Conservation (phyloP, 495 filamentous ascomycete species). For the Clohesyomyces aquaticus region DNA sequence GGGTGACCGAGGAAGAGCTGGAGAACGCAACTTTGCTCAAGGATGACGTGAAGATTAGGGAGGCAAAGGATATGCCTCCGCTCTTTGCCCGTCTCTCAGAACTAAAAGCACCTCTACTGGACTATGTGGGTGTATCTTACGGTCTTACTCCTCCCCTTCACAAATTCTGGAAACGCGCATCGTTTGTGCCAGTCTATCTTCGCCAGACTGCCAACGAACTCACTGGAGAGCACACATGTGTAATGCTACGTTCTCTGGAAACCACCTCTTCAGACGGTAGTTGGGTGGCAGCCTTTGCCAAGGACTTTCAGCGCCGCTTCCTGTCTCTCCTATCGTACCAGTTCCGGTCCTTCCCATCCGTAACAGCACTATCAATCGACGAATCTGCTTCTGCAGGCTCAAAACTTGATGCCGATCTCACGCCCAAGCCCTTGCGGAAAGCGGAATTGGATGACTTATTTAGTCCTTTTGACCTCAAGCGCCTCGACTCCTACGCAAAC, state of each 20-base stretch:
- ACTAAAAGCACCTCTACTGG: slow-evolving; percentile 75
- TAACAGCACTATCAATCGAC: slow-evolving; percentile 83
- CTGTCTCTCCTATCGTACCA: slow-evolving; percentile 85
- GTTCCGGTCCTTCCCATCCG: slow-evolving; percentile 82
- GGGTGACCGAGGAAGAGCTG: slow-evolving; percentile 84
- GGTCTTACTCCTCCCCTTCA: slow-evolving; percentile 87
- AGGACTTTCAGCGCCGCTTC: slow-evolving; percentile 92
- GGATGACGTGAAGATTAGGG: slow-evolving; percentile 86
- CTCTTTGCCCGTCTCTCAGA: slow-evolving; percentile 89
- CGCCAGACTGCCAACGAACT: slow-evolving; percentile 95
- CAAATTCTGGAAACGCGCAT: slow-evolving; percentile 91
- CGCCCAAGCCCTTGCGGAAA: slow-evolving; percentile 64
- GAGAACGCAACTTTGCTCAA: slow-evolving; percentile 75
- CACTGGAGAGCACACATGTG: slow-evolving; percentile 95
- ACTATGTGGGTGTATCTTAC: slow-evolving; percentile 95
- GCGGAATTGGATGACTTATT: slow-evolving; percentile 71
- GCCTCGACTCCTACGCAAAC: slow-evolving; percentile 91
- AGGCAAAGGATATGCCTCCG: slow-evolving; percentile 88
- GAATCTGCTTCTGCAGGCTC: slow-evolving; percentile 80
- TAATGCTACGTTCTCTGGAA: slow-evolving; percentile 82
- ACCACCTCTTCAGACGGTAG: slow-evolving; percentile 61
- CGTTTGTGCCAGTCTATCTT: slow-evolving; percentile 90
- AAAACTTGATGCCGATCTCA: slow-evolving; percentile 58
- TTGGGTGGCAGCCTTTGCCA: slow-evolving; percentile 88
- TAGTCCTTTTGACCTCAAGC: slow-evolving; percentile 91